These are phyloP conservation scores for Plasmodium blacklocki DNA, from an alignment of 169 alveolate genomes.

Conservation along the genomic window DNA sequence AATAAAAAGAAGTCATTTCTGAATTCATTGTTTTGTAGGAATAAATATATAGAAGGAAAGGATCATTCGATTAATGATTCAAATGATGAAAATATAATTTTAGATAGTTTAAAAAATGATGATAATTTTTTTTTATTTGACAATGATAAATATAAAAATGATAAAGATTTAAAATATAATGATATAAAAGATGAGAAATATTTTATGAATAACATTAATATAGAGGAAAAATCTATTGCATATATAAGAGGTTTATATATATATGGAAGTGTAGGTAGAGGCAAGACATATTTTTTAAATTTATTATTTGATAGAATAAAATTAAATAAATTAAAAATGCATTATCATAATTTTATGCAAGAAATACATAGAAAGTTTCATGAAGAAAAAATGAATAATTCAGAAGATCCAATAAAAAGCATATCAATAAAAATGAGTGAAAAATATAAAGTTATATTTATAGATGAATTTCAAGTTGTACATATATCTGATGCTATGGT, in stretches of 20 bases:
- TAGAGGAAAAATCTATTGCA: conserved; percentile 24
- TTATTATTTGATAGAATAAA: conserved; percentile 76
- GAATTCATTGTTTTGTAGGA: conserved; percentile 31
- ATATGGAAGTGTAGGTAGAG: conserved; percentile 87
- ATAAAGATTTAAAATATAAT: conserved; percentile 9
- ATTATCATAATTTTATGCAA: conserved; percentile 86
- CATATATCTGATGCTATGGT: conserved; percentile 88
- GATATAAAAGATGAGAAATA: conserved; percentile 25
- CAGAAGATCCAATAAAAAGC: conserved; percentile 75
- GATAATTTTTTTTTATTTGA: conserved; percentile 55
- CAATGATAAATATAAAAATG: background rate
- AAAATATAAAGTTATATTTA: conserved; percentile 79
- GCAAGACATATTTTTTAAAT: conserved; percentile 86
- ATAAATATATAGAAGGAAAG: conserved; percentile 2
- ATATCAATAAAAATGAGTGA: conserved; percentile 77
- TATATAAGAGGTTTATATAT: conserved; percentile 77
- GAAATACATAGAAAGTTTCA: conserved; percentile 81
- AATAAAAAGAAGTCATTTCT: conserved; percentile 13
- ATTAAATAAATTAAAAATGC: conserved; percentile 78
- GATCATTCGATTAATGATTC: background rate
- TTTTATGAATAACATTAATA: background rate
- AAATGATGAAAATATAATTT: background rate
- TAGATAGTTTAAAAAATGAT: conserved; percentile 26
- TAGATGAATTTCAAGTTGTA: conserved; percentile 85
- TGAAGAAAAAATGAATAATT: conserved; percentile 64